Base-by-base conservation (phyloP, 2,329 filamentous ascomycete genomes). In the Pseudocercospora crystallina region DNA sequence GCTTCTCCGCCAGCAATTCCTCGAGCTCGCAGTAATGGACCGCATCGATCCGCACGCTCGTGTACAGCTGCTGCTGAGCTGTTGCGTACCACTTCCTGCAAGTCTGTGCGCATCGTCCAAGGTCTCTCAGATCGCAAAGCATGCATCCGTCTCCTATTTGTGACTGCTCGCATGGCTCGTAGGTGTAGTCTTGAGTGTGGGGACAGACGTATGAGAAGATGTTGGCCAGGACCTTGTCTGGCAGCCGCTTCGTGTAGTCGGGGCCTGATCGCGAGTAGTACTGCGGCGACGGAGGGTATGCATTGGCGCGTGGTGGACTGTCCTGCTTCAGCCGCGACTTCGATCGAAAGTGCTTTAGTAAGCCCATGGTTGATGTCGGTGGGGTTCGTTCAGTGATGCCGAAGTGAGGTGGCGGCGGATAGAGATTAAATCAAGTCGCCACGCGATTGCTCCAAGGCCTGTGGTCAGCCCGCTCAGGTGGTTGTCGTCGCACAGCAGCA, bases 21-120 rank as follows among this genome's bases (percentile, higher is more conserved):
- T 97, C 92, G 62, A 88, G 86, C 58, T 87, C 84, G 76, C 92
- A 97, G 73, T 96, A 96, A 72, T 97, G 92, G 30, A 96, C 91
- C 13, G 88, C 82, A 68, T 97, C 92, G 68, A 97, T 94, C 53
- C 91, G 88, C 59, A 97, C 85, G 75, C 90, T 91, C 64, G 86
- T 85, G 70, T 78, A 95, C 87, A 85, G 73, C 46, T 83, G 62
- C 29, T 73, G 69, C 56, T 79, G 77, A 32, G 80, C 81, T n/a
- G 77, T 71, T 20, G 71, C 65, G 59, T 78, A 78, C 91, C 91
- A 97, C 62, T 78, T 78, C 63, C 82, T 83, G 69, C 83, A 89
- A 43, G 89, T 88, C 67, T 82, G 78, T 34, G 84, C 83, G 68
- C 89, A 92, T 69, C 89, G 84, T 45, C 90, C 84, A 49, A 96